A percentile compares a stretch with the other conserved stretches of the same genome.
Conservation (phyloP, 805 yeast genomes). For the Tetrapisispora arboricola region DNA sequence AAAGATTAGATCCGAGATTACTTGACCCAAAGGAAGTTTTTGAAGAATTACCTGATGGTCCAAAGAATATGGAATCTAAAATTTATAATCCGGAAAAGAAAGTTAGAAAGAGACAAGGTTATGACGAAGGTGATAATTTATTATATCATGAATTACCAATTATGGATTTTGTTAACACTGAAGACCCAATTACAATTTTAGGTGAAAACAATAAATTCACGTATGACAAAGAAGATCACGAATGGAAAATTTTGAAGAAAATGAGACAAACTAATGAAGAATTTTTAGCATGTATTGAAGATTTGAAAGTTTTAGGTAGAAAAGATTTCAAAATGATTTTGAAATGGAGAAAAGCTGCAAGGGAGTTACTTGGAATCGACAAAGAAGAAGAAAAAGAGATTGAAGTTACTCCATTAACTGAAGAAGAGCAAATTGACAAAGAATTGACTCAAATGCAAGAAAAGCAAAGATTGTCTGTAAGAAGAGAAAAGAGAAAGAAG, state of each 20-base stretch:
- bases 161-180: conserved; percentile 70
- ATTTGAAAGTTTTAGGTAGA: conserved; percentile 86
- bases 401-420: conserved; percentile 64
- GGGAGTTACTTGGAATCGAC: conserved; percentile 63
- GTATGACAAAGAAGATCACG: conserved; percentile 49
- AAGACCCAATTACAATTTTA: conserved; percentile 72
- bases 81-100: conserved; percentile 91
- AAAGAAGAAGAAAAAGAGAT: conserved; percentile 39
- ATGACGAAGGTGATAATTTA: conserved; percentile 82
- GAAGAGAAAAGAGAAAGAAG: conserved; percentile 71
- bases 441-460: conserved; percentile 69
- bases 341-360: conserved; percentile 81
- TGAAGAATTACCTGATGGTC: conserved; percentile 74
- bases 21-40: conserved; percentile 89
- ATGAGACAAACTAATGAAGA: conserved; percentile 72
- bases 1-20: conserved; percentile 83
- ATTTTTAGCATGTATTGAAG: conserved; percentile 73
- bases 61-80: conserved; percentile 78
- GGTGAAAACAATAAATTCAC: conserved; percentile 63
- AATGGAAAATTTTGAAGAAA: conserved; percentile 61
- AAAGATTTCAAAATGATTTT: conserved; percentile 81
- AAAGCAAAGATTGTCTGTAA: conserved; percentile 55
- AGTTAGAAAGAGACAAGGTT: conserved; percentile 87
- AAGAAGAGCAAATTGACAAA: conserved; percentile 81
- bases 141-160: conserved; percentile 62